Evolutionary conservation across 108 stramenopile species (phyloP).

Genomic region (Mediolabrus comicus): DNA sequence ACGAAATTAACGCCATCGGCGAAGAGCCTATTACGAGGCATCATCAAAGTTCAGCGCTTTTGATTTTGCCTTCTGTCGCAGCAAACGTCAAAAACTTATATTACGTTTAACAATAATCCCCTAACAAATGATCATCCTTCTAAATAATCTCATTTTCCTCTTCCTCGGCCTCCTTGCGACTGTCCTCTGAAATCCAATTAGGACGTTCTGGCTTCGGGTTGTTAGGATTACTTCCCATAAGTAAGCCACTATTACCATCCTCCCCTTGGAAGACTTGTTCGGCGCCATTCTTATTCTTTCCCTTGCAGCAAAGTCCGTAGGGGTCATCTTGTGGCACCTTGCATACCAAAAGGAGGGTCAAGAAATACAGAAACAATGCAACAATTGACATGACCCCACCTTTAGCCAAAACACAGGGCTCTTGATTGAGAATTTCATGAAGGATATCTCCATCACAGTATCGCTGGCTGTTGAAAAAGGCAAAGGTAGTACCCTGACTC

Average conservation of each 20-base stretch:
- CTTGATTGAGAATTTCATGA: constrained; percentile 28
- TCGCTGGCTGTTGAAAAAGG: constrained; percentile 35
- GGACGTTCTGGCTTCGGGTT: constrained; percentile 5
- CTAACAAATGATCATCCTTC: no score
- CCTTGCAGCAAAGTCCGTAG: constrained; percentile 17
- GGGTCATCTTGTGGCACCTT: constrained; percentile 25
- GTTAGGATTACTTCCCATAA: constrained; percentile 1
- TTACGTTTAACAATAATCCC: no score
- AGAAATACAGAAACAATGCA: constrained; percentile 14
- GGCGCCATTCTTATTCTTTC: not conserved
- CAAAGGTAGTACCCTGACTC: constrained; percentile 27
- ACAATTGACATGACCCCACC: constrained; percentile 17
- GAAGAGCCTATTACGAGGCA: constrained; percentile 46
- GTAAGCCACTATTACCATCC: not conserved
- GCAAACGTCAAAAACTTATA: no score
- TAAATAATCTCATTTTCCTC: constrained; percentile 38
- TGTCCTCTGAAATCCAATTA: constrained; percentile 32
- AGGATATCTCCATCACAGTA: constrained; percentile 39
- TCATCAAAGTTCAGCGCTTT: constrained; percentile 56
- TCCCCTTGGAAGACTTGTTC: constrained; percentile 1
- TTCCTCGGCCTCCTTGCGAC: not conserved
- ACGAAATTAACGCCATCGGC: constrained; percentile 51
- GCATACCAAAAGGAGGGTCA: constrained; percentile 21
- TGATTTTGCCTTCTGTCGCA: no score
- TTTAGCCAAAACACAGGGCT: constrained; percentile 20